Conservation (phyloP, 768 basidiomycete species). For the Pleurotus pulmonarius region DNA sequence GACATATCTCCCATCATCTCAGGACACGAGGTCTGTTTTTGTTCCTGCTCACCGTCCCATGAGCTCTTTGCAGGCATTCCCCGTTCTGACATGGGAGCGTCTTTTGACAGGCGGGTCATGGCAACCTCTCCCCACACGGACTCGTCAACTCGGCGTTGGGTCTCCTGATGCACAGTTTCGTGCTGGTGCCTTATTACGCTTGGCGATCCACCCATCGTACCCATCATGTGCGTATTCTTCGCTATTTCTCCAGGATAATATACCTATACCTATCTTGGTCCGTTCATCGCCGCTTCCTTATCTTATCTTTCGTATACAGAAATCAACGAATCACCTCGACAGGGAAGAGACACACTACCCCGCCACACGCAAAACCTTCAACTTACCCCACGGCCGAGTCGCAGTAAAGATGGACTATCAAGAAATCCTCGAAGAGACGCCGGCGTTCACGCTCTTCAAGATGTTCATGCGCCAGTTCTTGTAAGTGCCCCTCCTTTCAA, state of each 20-base stretch:
- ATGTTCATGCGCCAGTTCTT: slow-evolving; percentile 46
- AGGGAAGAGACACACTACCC: slow-evolving; percentile 74
- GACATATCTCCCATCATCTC: neutral
- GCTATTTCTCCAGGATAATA: no score
- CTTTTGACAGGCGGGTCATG: slow-evolving; percentile 41
- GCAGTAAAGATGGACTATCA: slow-evolving; percentile 40
- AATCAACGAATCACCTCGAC: slow-evolving; percentile 51
- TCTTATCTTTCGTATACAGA: slow-evolving; percentile 19
- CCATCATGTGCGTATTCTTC: slow-evolving; percentile 48
- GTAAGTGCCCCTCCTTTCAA: slow-evolving; percentile 20
- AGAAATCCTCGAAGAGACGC: slow-evolving; percentile 48
- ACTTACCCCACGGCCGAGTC: slow-evolving; percentile 37
- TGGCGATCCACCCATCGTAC: slow-evolving; percentile 65
- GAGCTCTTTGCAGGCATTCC: no score
- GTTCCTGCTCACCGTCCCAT: neutral
- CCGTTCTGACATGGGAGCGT: neutral
- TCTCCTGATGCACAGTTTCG: slow-evolving; percentile 38
- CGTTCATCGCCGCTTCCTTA: no score
- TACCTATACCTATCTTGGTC: no score
- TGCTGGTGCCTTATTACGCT: slow-evolving; percentile 58
- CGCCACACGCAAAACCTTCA: slow-evolving; percentile 34
- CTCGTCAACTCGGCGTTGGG: slow-evolving; percentile 36
- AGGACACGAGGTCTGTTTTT: slow-evolving; percentile 40
- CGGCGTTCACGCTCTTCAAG: slow-evolving; percentile 46
- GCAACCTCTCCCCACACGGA: slow-evolving; percentile 37